These are phyloP conservation scores for Skeletonema costatum DNA, from an alignment of 108 stramenopile species.

Conservation along the genomic window DNA sequence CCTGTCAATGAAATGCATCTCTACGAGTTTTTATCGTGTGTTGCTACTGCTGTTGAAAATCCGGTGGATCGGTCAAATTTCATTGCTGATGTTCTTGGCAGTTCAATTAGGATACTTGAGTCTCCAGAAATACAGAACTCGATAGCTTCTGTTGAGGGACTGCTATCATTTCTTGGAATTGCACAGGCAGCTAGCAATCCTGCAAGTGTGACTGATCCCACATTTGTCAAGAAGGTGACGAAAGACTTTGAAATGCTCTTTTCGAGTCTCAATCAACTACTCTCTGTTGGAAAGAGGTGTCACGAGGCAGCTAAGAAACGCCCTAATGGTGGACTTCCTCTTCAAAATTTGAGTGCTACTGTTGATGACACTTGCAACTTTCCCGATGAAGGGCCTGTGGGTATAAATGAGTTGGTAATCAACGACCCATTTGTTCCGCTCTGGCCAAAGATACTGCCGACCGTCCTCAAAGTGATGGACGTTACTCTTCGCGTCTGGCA, in stretches of 20 bases:
- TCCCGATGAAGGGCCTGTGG: slow-evolving; percentile 85
- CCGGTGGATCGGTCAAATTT: slow-evolving; percentile 72
- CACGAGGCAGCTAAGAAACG: slow-evolving; percentile 84
- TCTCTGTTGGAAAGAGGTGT: slow-evolving; percentile 88
- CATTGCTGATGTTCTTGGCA: slow-evolving; percentile 76
- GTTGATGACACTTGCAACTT: slow-evolving; percentile 48
- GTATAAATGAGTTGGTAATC: slow-evolving; percentile 72
- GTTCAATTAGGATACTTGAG: slow-evolving; percentile 64
- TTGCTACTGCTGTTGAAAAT: slow-evolving; percentile 85
- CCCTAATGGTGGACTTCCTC: slow-evolving; percentile 49
- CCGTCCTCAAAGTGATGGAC: slow-evolving; percentile 61
- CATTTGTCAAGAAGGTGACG: slow-evolving; percentile 65
- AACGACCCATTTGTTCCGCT: slow-evolving; percentile 87
- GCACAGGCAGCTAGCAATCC: slow-evolving; percentile 63
- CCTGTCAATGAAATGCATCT: slow-evolving; percentile 87
- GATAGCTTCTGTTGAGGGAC: slow-evolving; percentile 58
- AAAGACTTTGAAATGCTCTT: slow-evolving; percentile 59
- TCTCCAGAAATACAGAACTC: slow-evolving; percentile 55
- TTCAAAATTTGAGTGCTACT: slow-evolving; percentile 48
- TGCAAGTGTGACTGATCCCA: slow-evolving; percentile 63
- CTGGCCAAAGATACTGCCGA: slow-evolving; percentile 84
- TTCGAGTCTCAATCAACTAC: slow-evolving; percentile 81
- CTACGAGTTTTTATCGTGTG: slow-evolving; percentile 86
- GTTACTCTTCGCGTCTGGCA: slow-evolving; percentile 73
- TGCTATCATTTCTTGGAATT: slow-evolving; percentile 69